A percentile compares a stretch with the other conserved stretches of the same genome.
Evolutionary conservation across 805 yeast genomes (phyloP).

Genomic region (Lachancea mirantina): DNA sequence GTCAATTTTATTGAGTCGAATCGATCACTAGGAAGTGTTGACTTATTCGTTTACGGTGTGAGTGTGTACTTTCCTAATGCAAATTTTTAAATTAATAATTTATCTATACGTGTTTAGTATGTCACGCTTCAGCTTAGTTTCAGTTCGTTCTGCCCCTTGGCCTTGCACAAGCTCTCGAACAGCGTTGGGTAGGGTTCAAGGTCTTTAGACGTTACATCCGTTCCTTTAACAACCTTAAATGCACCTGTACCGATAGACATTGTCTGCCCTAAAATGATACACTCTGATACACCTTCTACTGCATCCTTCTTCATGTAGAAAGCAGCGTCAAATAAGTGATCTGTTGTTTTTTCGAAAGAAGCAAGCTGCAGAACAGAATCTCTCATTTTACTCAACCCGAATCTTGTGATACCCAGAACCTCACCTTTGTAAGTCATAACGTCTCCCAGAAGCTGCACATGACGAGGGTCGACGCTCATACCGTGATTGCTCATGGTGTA

Average conservation of each 20-base stretch:
- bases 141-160: too few relatives aligned
- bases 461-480: constrained; percentile 99
- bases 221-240: constrained; percentile 69
- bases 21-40: too few relatives aligned
- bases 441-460: constrained; percentile 92
- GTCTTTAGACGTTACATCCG: constrained; percentile 38
- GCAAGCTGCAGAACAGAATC: constrained; percentile 96
- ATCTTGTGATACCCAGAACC: constrained; percentile 94
- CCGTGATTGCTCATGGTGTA: constrained; percentile 99
- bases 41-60: too few relatives aligned
- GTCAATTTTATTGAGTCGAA: too few relatives aligned
- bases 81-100: too few relatives aligned
- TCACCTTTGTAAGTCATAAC: constrained; percentile 99
- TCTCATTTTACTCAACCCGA: constrained; percentile 97
- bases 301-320: constrained; percentile 94
- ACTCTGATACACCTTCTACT: constrained; percentile 96
- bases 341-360: constrained; percentile 96
- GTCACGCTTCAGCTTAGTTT: too few relatives aligned
- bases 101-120: too few relatives aligned
- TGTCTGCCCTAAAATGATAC: constrained; percentile 95
- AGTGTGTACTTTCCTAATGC: too few relatives aligned
- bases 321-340: constrained; percentile 96
- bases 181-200: constrained; percentile 40
- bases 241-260: constrained; percentile 98
- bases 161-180: constrained; percentile 39